Percentiles rank a stretch among this genome's conserved stretches.
These are phyloP conservation scores for Meyerozyma elateridarum DNA, from an alignment of 1,139 yeast genomes.

Conservation along the genomic window DNA sequence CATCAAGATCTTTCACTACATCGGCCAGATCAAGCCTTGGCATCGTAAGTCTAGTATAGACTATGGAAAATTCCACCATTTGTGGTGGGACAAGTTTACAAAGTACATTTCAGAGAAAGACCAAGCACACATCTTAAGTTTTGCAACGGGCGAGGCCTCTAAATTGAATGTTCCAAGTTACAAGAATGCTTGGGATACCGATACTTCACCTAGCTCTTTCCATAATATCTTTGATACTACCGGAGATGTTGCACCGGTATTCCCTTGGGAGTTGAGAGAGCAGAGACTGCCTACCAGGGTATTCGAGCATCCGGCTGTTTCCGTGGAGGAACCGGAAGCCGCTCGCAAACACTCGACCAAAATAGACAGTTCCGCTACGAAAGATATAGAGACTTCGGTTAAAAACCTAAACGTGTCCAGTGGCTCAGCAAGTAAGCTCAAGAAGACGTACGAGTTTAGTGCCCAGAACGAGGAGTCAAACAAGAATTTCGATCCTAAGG, in stretches of 20 bases:
- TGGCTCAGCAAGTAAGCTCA: constrained; percentile 3
- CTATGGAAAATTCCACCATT: constrained; percentile 21
- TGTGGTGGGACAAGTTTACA: constrained; percentile 37
- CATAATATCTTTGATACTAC: too few relatives aligned
- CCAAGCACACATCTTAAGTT: constrained; percentile 15
- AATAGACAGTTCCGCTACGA: constrained; percentile 5
- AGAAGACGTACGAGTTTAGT: constrained; percentile 10
- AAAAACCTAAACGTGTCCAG: constrained; percentile 8
- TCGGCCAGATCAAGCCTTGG: constrained; percentile 30
- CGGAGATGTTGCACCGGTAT: constrained; percentile 15
- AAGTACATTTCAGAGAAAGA: constrained; percentile 15
- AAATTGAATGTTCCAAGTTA: constrained; percentile 26
- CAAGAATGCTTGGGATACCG: constrained; percentile 25
- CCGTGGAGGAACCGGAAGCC: constrained; percentile 7
- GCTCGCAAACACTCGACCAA: constrained; percentile 3
- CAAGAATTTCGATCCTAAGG: constrained; percentile 4
- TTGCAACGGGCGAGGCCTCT: constrained; percentile 32
- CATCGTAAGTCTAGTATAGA: constrained; percentile 12
- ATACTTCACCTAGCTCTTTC: constrained; percentile 5
- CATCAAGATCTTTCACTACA: constrained; percentile 26
- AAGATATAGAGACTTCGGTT: constrained; percentile 10
- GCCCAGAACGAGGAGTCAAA: constrained; percentile 5
- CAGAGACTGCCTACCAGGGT: constrained; percentile 15
- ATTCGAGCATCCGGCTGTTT: constrained; percentile 10
- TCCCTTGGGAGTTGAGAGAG: constrained; percentile 41